Evolutionary conservation across 768 basidiomycete genomes (phyloP).

Genomic region (Pleurotus citrinopileatus): DNA sequence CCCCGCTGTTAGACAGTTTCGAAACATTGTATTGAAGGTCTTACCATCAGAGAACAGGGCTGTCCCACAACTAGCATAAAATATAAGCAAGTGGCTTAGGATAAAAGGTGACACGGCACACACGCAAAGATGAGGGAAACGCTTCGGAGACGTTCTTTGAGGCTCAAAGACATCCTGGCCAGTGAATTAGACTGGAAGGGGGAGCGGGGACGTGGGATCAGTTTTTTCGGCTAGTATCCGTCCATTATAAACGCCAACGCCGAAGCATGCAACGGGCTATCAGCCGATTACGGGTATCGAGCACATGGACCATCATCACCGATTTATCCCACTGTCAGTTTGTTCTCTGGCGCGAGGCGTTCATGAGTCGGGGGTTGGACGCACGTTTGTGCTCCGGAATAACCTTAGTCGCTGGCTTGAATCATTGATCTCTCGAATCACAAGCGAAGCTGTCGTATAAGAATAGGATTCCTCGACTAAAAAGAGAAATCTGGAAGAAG

Average conservation of each 20-base stretch:
- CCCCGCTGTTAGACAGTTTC: neutral
- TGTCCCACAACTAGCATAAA: slow-evolving; percentile 66
- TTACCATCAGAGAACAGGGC: slow-evolving; percentile 85
- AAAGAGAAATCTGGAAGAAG: neutral
- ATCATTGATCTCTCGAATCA: neutral
- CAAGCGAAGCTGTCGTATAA: neutral
- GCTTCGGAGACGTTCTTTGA: slow-evolving; percentile 35
- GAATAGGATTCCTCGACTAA: neutral
- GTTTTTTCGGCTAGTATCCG: neutral
- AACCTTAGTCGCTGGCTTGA: neutral
- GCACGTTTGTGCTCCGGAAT: slow-evolving; percentile 5
- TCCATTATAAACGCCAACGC: slow-evolving; percentile 1
- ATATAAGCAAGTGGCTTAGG: neutral
- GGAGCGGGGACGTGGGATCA: neutral
- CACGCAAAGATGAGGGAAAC: slow-evolving; percentile 88
- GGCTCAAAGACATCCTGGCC: neutral
- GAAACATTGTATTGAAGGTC: neutral
- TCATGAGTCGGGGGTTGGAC: neutral
- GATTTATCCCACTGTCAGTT: neutral
- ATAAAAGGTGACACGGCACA: slow-evolving; percentile 25
- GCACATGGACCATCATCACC: slow-evolving; percentile 5
- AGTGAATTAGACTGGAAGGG: neutral
- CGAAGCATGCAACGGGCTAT: slow-evolving; percentile 3
- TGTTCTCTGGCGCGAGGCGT: neutral
- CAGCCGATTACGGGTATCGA: neutral